phyloP scores from a whole-genome alignment of 164 flowering plant species.

The Cinnamomum micranthum region DNA sequence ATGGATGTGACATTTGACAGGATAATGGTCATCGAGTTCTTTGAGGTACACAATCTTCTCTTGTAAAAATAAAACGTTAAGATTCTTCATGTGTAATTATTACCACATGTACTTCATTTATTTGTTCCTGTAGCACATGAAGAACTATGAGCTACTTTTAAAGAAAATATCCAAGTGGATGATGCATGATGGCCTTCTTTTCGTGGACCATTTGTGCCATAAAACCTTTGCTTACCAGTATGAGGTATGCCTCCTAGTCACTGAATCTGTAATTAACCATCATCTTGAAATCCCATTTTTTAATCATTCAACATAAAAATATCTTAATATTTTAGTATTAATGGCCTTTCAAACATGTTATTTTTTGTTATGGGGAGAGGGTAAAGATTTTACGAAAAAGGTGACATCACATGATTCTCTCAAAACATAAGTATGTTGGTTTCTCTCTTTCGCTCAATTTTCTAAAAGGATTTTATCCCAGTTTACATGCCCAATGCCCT shows the following conservation, averaged over 20 bases:
- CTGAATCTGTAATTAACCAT: background rate
- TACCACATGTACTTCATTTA: background rate
- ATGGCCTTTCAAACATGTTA: too few species aligned
- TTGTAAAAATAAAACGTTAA: background rate
- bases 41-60: slow-evolving; percentile 8
- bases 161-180: slow-evolving; percentile 21
- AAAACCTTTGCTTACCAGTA: slow-evolving; percentile 16
- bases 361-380: too few species aligned
- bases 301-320: too few species aligned
- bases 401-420: too few species aligned
- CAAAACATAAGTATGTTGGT: too few species aligned
- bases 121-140: slow-evolving; percentile 17
- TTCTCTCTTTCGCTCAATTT: too few species aligned
- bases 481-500: too few species aligned
- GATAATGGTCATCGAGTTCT: background rate
- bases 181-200: slow-evolving; percentile 22
- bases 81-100: background rate
- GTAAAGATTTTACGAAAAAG: too few species aligned
- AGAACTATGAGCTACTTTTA: slow-evolving; percentile 19
- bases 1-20: slow-evolving; percentile 9
- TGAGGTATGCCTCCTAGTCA: slow-evolving; percentile 8
- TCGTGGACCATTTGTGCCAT: slow-evolving; percentile 19
- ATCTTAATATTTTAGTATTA: too few species aligned
- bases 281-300: too few species aligned
- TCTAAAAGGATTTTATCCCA: too few species aligned